Conservation (phyloP, 2,329 filamentous ascomycete species). For the Dactylonectria estremocensis region DNA sequence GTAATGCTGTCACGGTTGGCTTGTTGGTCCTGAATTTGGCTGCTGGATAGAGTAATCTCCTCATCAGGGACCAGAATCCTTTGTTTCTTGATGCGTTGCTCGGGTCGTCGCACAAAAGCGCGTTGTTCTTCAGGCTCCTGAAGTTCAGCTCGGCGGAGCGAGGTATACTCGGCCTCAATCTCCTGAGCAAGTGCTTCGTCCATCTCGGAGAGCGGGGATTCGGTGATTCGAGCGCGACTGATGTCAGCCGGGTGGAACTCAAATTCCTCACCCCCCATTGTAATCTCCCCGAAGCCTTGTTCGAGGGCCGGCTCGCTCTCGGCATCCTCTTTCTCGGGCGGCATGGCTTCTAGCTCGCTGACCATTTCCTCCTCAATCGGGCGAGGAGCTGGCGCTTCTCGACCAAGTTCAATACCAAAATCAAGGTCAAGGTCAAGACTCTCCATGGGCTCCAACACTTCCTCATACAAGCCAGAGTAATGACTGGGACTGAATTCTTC, state of each 20-base stretch:
- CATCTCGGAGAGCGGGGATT: constrained; percentile 80
- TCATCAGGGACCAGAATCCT: constrained; percentile 88
- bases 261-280: constrained; percentile 75
- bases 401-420: constrained; percentile 89
- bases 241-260: constrained; percentile 74
- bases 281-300: constrained; percentile 72
- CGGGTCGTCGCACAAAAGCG: constrained; percentile 75
- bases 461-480: constrained; percentile 73
- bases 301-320: constrained; percentile 71
- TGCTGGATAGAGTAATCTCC: constrained; percentile 82
- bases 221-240: constrained; percentile 74
- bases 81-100: constrained; percentile 81
- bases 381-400: constrained; percentile 82
- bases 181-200: constrained; percentile 74
- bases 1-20: constrained; percentile 89
- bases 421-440: constrained; percentile 83
- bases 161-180: constrained; percentile 71
- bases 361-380: constrained; percentile 80
- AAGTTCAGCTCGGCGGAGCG: constrained; percentile 69
- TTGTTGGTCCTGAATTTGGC: constrained; percentile 89
- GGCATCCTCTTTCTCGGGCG: constrained; percentile 70
- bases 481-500: constrained; percentile 84
- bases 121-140: constrained; percentile 73
- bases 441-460: constrained; percentile 70
- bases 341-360: constrained; percentile 71